Evolutionary conservation across 108 stramenopile genomes (phyloP).

Genomic region (Nitzschia putrida): DNA sequence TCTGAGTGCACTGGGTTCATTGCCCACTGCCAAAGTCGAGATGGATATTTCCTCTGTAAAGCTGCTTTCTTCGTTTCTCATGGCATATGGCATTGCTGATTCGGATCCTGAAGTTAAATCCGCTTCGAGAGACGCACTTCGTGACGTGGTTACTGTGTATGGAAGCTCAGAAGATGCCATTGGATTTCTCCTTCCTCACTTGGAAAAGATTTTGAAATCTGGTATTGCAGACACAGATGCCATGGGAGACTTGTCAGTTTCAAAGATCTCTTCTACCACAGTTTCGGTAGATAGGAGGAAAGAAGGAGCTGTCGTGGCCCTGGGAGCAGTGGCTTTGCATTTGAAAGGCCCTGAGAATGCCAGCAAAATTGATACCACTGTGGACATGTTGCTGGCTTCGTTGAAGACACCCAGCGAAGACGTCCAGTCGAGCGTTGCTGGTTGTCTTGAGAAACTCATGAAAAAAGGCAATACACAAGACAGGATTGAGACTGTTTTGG

Average conservation of each 20-base stretch:
- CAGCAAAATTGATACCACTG: slow-evolving; percentile 72
- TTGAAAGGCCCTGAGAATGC: slow-evolving; percentile 75
- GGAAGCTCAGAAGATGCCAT: slow-evolving; percentile 78
- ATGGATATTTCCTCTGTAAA: slow-evolving; percentile 62
- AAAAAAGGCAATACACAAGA: slow-evolving; percentile 84
- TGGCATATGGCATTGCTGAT: slow-evolving; percentile 85
- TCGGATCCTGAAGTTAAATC: slow-evolving; percentile 65
- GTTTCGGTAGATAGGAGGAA: slow-evolving; percentile 79
- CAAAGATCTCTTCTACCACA: slow-evolving; percentile 57
- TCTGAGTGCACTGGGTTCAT: slow-evolving; percentile 64
- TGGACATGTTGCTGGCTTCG: slow-evolving; percentile 80
- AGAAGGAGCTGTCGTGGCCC: slow-evolving; percentile 85
- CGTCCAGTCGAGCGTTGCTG: slow-evolving; percentile 85
- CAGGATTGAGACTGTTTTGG: slow-evolving; percentile 67
- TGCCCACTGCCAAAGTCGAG: slow-evolving; percentile 60
- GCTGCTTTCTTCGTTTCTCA: slow-evolving; percentile 74
- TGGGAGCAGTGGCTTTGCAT: slow-evolving; percentile 86
- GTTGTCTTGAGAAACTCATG: slow-evolving; percentile 77
- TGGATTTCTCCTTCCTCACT: slow-evolving; percentile 72
- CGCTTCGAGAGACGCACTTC: slow-evolving; percentile 65
- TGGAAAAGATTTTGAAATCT: slow-evolving; percentile 75
- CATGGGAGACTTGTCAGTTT: slow-evolving; percentile 52
- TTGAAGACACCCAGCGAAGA: slow-evolving; percentile 82
- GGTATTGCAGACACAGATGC: slow-evolving; percentile 54
- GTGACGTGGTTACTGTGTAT: slow-evolving; percentile 71